Conservation (phyloP, 2,329 filamentous ascomycete genomes). For the Mycosphaerella arachidis region DNA sequence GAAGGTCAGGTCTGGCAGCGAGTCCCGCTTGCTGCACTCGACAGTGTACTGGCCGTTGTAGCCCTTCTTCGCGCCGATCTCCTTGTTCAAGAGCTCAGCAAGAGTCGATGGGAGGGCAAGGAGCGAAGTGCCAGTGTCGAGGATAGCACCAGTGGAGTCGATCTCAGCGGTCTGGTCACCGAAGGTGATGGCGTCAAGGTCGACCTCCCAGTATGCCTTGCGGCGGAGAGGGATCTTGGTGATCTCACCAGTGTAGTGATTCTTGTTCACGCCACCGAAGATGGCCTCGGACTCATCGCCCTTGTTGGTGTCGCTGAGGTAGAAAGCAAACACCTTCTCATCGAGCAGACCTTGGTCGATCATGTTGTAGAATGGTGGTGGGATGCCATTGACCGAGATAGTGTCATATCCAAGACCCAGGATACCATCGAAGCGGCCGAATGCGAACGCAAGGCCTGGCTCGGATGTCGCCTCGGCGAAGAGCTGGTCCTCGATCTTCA, state of each 20-base stretch:
- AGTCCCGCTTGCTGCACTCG: conserved; percentile 78
- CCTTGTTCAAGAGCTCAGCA: conserved; percentile 91
- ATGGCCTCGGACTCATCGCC: conserved; percentile 76
- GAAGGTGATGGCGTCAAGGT: conserved; percentile 85
- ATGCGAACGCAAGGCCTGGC: conserved; percentile 94
- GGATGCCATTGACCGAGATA: conserved; percentile 93
- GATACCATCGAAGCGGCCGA: conserved; percentile 95
- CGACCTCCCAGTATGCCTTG: conserved; percentile 99
- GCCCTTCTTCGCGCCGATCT: conserved; percentile 97
- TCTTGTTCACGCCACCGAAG: conserved; percentile 83
- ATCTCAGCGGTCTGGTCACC: conserved; percentile 82
- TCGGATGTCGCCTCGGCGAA: conserved; percentile 96
- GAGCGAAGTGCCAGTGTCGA: conserved; percentile 96
- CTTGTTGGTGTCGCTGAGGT: conserved; percentile 71
- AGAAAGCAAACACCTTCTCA: conserved; percentile 93
- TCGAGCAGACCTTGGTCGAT: conserved; percentile 84
- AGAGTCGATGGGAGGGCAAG: conserved; percentile 89
- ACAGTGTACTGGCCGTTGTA: conserved; percentile 96
- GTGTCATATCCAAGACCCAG: conserved; percentile 90
- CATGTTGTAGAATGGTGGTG: conserved; percentile 96
- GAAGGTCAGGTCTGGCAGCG: conserved; percentile 87
- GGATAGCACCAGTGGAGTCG: conserved; percentile 90
- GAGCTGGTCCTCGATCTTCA: conserved; percentile 82
- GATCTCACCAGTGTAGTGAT: conserved; percentile 79
- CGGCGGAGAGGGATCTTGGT: conserved; percentile 90